Evolutionary conservation across 106 monocot species (phyloP).

Genomic region (Dendrobium catenatum): DNA sequence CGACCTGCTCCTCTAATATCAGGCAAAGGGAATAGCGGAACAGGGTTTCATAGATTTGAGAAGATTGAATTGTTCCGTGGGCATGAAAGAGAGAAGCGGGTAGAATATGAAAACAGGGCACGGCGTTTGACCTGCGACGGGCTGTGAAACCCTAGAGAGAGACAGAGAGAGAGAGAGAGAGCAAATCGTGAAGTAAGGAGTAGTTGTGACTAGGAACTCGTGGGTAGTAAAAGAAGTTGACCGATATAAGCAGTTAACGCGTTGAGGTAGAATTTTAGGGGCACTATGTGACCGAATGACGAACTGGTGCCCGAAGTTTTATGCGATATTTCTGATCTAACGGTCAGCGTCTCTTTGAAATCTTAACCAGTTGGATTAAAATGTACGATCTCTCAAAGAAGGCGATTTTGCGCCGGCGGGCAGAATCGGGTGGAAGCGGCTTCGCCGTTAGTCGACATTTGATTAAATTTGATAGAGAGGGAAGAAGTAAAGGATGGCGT

Average conservation of each 20-base stretch:
- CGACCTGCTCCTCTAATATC: neutral
- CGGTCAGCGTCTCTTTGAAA: too few relatives aligned
- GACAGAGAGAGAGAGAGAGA: too few relatives aligned
- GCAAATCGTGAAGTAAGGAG: neutral
- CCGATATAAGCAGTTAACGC: neutral
- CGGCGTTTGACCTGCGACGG: neutral
- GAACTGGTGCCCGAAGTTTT: too few relatives aligned
- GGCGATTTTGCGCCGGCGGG: too few relatives aligned
- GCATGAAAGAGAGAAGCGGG: neutral
- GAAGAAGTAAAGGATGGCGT: too few relatives aligned
- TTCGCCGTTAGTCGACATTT: too few relatives aligned
- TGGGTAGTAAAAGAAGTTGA: neutral
- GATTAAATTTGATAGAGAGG: too few relatives aligned
- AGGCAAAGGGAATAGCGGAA: neutral
- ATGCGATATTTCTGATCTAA: too few relatives aligned
- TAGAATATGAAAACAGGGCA: too few relatives aligned
- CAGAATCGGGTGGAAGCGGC: too few relatives aligned
- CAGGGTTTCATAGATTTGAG: neutral
- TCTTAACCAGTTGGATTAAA: too few relatives aligned
- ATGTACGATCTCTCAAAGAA: too few relatives aligned
- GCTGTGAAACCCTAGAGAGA: neutral
- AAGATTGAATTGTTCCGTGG: neutral
- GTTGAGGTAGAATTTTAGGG: neutral
- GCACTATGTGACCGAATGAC: neutral
- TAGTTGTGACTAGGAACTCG: neutral